Conservation (phyloP, 2,329 filamentous ascomycete genomes). For the Calonectria montana region DNA sequence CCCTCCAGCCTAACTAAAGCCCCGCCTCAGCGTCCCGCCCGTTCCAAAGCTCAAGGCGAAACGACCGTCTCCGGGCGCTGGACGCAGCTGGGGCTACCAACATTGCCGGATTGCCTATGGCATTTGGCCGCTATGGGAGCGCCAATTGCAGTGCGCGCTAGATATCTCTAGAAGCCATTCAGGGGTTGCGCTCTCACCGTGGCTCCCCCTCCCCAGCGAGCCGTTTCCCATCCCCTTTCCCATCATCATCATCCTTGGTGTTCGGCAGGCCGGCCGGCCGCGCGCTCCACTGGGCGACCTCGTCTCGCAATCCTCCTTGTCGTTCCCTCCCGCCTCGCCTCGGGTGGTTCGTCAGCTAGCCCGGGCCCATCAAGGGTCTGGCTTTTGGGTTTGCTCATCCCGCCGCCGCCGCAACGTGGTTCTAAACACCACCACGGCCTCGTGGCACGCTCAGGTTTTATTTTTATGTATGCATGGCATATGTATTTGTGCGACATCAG, state of each 20-base stretch:
- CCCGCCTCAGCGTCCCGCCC: slow-evolving; percentile 21
- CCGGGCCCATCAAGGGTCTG: not conserved
- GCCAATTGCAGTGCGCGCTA: slow-evolving; percentile 8
- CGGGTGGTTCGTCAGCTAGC: slow-evolving; percentile 4
- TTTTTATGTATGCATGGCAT: not conserved
- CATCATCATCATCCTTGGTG: not conserved
- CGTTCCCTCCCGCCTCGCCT: slow-evolving; percentile 1
- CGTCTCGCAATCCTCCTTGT: not conserved
- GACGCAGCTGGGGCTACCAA: slow-evolving; percentile 5
- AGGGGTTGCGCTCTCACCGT: not conserved
- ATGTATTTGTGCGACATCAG: not conserved
- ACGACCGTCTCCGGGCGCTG: slow-evolving; percentile 14
- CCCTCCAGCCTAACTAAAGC: not conserved
- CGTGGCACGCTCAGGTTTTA: not conserved
- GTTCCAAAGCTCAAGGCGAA: slow-evolving; percentile 12
- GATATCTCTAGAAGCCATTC: not conserved
- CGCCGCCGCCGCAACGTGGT: slow-evolving; percentile 13
- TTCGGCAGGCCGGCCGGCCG: not conserved
- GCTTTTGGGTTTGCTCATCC: slow-evolving; percentile 13
- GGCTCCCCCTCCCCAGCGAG: not conserved
- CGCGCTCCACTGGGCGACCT: not conserved
- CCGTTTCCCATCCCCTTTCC: not conserved
- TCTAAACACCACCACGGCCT: not conserved
- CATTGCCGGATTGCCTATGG: not conserved
- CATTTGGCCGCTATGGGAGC: not conserved